Evolutionary conservation across 306 rosid genomes (phyloP), one percentile per base, ranked within the genome.

Genomic region (Cicer pinnatifidum): DNA sequence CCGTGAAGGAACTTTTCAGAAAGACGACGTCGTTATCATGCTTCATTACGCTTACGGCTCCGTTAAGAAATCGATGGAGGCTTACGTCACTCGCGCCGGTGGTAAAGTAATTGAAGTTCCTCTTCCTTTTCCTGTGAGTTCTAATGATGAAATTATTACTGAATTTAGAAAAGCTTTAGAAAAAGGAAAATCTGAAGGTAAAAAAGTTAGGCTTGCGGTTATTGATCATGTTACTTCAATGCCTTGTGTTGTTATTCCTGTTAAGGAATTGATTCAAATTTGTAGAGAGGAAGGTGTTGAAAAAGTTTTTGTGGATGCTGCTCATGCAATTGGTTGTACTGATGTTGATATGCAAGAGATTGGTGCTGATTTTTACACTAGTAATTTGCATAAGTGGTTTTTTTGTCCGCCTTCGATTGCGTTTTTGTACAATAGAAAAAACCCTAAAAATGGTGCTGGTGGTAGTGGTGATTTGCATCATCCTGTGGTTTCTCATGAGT

Each of bases 201-300:
- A 78, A 56, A 87, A 74, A 82, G 89, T 95, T 77, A 81, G 96
- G 77, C 60, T 95, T 13, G 99, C 97, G 39, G 99, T 95, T 44
- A 95, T 95, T 57, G 99, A 95, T 78, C 99, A 95, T 33, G 86
- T 95, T 12, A 90, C 99, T 44, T 95, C 99, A 1, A 95, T 95
- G 97, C 99, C 99, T 1, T 81, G 93, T 41, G 99, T 95, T 12
- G 91, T 95, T 44, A 86, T 84, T 52, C 99, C 97, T 8, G 87
- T 90, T 4, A 88, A 80, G 83, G 93, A 95, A 50, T 78, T 95
- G 86, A 90, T 95, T 67, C 65, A 72, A 76, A 95, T 95, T 82
- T 95, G 99, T 33, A 81, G 99, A 85, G 96, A 95, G 46, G 99
- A 92, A 76, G 97, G 96, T 2, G 99, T 95, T 69, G 97, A 95